Conservation (phyloP, 2,329 filamentous ascomycete genomes). For the Scedosporium apiospermum region DNA sequence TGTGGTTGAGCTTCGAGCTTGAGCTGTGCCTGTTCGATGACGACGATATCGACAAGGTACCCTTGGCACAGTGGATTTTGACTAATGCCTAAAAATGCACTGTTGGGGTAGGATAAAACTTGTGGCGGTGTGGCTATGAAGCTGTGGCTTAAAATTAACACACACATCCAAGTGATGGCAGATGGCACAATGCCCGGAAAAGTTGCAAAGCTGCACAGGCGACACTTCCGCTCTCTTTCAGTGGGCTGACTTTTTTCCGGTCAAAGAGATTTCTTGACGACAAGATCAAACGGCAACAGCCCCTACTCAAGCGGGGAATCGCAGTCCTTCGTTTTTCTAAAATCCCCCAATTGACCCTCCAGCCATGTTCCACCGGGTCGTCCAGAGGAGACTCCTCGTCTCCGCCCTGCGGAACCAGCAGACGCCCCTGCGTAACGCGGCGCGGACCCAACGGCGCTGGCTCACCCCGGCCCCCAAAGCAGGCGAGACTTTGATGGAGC, state of each 20-base stretch:
- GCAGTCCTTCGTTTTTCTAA: not conserved
- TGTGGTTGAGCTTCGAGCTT: not conserved
- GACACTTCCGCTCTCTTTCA: not conserved
- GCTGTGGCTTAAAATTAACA: not conserved
- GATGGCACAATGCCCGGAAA: not conserved
- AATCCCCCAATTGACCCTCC: not conserved
- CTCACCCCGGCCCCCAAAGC: conserved; percentile 46
- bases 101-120: not conserved
- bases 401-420: conserved; percentile 1
- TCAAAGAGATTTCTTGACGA: too few species aligned
- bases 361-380: conserved; percentile 8
- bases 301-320: not conserved
- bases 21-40: not conserved
- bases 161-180: not conserved
- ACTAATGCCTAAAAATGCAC: not conserved
- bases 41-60: not conserved
- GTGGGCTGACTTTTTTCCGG: not conserved
- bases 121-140: not conserved
- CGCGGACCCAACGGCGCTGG: conserved; percentile 30
- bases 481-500: conserved; percentile 55
- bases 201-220: not conserved
- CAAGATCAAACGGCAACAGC: not conserved
- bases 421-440: conserved; percentile 7
- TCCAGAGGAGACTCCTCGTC: conserved; percentile 4
- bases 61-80: not conserved